These are phyloP conservation scores for Penicillium sp. DNA, from an alignment of 2,329 filamentous ascomycete genomes.

Conservation along the genomic window DNA sequence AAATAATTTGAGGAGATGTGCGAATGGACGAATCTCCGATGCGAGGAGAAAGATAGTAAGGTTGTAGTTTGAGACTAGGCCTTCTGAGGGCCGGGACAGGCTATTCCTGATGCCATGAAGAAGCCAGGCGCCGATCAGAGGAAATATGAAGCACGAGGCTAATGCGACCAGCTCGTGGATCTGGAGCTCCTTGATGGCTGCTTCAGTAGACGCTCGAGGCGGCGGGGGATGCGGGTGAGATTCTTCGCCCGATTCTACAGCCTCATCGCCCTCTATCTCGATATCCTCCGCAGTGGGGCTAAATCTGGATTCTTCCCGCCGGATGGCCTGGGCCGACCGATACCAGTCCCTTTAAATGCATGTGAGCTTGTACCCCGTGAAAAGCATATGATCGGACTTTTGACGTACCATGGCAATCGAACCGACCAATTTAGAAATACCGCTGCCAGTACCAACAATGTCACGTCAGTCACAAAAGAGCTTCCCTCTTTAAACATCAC, in stretches of 20 bases:
- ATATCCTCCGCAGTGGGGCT: constrained; percentile 17
- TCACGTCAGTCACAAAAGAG: constrained; percentile 79
- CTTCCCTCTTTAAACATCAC: constrained; percentile 82
- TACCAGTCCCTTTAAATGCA: constrained; percentile 65
- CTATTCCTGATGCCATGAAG: constrained; percentile 79
- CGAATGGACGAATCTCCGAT: constrained; percentile 79
- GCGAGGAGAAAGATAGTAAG: constrained; percentile 85
- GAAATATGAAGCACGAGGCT: constrained; percentile 74
- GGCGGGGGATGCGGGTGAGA: constrained; percentile 6
- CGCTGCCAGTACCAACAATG: constrained; percentile 75
- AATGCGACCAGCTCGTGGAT: constrained; percentile 74
- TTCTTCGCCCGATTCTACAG: constrained; percentile 6
- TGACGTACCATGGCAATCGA: constrained; percentile 76
- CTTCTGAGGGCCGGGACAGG: constrained; percentile 79
- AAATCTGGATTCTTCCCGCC: constrained; percentile 43
- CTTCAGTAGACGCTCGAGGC: constrained; percentile 16
- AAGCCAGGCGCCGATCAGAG: constrained; percentile 76
- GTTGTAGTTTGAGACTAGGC: constrained; percentile 89
- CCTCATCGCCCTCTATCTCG: constrained; percentile 23
- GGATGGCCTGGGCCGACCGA: constrained; percentile 65
- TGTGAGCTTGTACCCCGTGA: constrained; percentile 1
- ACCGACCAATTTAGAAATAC: constrained; percentile 93
- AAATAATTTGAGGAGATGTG: constrained; percentile 78
- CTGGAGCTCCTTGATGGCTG: constrained; percentile 65
- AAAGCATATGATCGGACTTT: not conserved